Conservation (phyloP, 352 stramenopile species). For the Lagenidium giganteum region DNA sequence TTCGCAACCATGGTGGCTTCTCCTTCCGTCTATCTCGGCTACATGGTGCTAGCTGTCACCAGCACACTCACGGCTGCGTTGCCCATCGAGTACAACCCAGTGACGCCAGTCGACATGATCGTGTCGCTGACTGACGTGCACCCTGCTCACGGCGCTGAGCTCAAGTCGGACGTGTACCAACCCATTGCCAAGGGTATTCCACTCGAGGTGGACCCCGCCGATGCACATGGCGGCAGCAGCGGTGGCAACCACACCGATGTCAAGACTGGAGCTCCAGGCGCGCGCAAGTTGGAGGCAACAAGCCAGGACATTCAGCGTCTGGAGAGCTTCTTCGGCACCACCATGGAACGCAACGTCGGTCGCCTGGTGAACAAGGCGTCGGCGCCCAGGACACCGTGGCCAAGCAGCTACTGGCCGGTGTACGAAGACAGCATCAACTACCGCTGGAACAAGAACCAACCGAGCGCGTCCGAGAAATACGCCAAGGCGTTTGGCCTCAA, state of each 20-base stretch:
- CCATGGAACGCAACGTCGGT: slow-evolving; percentile 15
- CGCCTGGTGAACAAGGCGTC: slow-evolving; percentile 2
- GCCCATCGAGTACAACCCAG: slow-evolving; percentile 4
- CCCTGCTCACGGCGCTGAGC: slow-evolving; percentile 6
- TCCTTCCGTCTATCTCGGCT: no score
- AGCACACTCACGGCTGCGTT: no score
- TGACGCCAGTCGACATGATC: slow-evolving; percentile 3
- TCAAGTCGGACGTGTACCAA: background rate
- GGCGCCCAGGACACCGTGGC: slow-evolving; percentile 26
- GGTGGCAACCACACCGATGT: no score
- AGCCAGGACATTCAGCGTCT: slow-evolving; percentile 12
- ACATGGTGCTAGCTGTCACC: no score
- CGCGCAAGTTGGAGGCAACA: slow-evolving; percentile 9
- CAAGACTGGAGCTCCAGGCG: no score
- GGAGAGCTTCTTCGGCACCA: slow-evolving; percentile 9
- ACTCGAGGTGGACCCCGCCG: no score
- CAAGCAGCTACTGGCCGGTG: slow-evolving; percentile 53
- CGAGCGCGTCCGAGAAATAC: slow-evolving; percentile 12
- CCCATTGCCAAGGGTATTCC: no score
- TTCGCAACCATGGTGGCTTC: no score
- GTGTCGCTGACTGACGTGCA: background rate
- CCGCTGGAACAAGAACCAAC: slow-evolving; percentile 18
- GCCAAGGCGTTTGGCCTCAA: slow-evolving; percentile 9
- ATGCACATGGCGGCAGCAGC: no score
- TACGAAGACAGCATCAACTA: slow-evolving; percentile 66